A percentile compares a stretch with the other conserved stretches of the same genome.
phyloP scores from a whole-genome alignment of 192 early-diverging fungal genomes.

The Phlyctochytrium arcticum region DNA sequence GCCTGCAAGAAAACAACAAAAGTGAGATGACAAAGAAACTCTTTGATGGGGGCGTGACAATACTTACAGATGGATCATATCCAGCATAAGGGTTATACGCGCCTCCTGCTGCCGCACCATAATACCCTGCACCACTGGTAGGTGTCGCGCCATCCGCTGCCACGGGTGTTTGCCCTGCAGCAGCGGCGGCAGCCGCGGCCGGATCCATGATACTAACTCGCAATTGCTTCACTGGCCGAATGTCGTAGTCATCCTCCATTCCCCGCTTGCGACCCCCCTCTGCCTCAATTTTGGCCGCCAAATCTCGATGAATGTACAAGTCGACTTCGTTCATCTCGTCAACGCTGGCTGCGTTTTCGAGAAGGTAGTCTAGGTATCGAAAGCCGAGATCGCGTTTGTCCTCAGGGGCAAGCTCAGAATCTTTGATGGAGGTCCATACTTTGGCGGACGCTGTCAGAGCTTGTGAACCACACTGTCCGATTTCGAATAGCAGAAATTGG shows the following conservation, averaged over 20 bases:
- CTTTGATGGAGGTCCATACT: constrained; percentile 49
- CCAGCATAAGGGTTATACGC: background rate
- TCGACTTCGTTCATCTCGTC: constrained; percentile 46
- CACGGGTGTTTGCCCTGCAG: background rate
- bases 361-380: constrained; percentile 53
- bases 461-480: constrained; percentile 48
- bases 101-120: background rate
- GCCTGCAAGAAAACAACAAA: background rate
- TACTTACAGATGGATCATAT: constrained; percentile 3
- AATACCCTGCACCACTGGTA: background rate
- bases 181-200: background rate
- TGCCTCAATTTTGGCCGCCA: background rate
- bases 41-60: background rate
- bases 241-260: background rate
- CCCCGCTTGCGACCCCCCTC: constrained; percentile 7
- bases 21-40: background rate
- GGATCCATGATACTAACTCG: background rate
- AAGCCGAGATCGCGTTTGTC: constrained; percentile 53
- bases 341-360: constrained; percentile 47
- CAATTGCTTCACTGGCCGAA: constrained; percentile 8
- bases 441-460: constrained; percentile 38
- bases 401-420: constrained; percentile 39
- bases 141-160: background rate
- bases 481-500: constrained; percentile 61
- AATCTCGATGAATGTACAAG: constrained; percentile 21